These are phyloP conservation scores for Spirogloea muscicola DNA, from an alignment of 139 green algal species.

Conservation along the genomic window DNA sequence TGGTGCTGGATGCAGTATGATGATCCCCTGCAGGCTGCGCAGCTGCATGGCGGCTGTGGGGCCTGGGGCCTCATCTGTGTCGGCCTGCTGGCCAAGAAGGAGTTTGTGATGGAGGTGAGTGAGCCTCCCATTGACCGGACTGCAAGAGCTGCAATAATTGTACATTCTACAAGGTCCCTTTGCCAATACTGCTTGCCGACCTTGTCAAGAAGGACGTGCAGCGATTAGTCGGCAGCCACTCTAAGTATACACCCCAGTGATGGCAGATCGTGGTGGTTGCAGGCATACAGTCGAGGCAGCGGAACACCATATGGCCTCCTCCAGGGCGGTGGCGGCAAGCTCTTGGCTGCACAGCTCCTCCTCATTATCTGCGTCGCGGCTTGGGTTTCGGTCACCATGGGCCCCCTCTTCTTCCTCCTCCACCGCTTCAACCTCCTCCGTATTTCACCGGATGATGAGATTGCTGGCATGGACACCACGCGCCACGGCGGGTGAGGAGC, in stretches of 20 bases:
- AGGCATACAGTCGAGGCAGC: conserved; percentile 15
- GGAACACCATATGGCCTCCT: conserved; percentile 45
- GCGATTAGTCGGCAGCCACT: too few relatives aligned
- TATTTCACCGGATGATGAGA: conserved; percentile 50
- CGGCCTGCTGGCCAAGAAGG: conserved; percentile 53
- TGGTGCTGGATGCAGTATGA: too few relatives aligned
- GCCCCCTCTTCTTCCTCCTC: conserved; percentile 68
- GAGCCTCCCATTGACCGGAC: too few relatives aligned
- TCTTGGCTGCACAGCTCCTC: conserved; percentile 58
- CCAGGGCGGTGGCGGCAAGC: conserved; percentile 45
- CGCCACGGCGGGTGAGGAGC: conserved; percentile 53
- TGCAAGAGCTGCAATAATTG: too few relatives aligned
- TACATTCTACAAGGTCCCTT: too few relatives aligned
- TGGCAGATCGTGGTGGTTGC: not conserved
- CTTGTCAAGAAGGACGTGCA: not conserved
- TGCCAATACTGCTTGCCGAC: not conserved
- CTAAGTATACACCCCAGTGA: too few relatives aligned
- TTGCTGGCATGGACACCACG: conserved; percentile 53
- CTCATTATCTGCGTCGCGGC: conserved; percentile 59
- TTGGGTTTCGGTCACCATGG: conserved; percentile 60
- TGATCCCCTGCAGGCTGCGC: conserved; percentile 64
- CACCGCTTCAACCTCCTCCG: conserved; percentile 53
- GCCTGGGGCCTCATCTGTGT: conserved; percentile 48
- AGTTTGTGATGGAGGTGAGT: conserved; percentile 48
- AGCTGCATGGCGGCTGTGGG: conserved; percentile 74